Evolutionary conservation across 2,329 filamentous ascomycete genomes (phyloP).

Genomic region (Colletotrichum sp.): DNA sequence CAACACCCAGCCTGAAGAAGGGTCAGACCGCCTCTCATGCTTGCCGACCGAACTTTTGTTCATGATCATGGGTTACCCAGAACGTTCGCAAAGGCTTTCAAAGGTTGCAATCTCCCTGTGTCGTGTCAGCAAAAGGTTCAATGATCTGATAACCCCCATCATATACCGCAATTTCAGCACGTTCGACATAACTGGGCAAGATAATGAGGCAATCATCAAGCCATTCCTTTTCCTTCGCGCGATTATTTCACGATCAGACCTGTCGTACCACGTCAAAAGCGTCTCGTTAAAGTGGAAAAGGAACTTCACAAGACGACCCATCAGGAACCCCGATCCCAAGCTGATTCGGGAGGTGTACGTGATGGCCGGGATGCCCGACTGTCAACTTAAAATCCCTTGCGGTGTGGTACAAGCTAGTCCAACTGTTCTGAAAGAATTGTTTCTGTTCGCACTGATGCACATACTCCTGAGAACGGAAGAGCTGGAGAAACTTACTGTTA

Average conservation of each 20-base stretch:
- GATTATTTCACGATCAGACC: not conserved
- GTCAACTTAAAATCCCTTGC: not conserved
- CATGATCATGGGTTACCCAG: not conserved
- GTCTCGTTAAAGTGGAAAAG: not conserved
- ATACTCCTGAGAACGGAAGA: fast-evolving
- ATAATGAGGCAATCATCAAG: not conserved
- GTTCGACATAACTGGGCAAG: not conserved
- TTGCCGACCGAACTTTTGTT: not conserved
- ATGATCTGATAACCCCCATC: not conserved
- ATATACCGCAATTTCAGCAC: not conserved
- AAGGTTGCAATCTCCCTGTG: not conserved
- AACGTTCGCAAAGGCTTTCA: not conserved
- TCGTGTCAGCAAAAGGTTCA: not conserved
- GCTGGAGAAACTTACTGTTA: fast-evolving
- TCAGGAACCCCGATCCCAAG: not conserved
- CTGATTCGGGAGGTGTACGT: not conserved
- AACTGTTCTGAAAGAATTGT: not conserved
- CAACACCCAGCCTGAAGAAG: not conserved
- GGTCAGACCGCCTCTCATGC: not conserved
- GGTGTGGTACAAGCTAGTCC: fast-evolving
- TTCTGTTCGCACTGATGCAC: not conserved
- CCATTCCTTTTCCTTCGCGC: not conserved
- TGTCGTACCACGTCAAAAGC: not conserved
- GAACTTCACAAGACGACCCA: fast-evolving
- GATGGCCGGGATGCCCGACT: not conserved